Percentiles rank a stretch among this genome's conserved stretches.
Evolutionary conservation across 139 green algal genomes (phyloP).

Genomic region (Astrephomene gubernaculifera): DNA sequence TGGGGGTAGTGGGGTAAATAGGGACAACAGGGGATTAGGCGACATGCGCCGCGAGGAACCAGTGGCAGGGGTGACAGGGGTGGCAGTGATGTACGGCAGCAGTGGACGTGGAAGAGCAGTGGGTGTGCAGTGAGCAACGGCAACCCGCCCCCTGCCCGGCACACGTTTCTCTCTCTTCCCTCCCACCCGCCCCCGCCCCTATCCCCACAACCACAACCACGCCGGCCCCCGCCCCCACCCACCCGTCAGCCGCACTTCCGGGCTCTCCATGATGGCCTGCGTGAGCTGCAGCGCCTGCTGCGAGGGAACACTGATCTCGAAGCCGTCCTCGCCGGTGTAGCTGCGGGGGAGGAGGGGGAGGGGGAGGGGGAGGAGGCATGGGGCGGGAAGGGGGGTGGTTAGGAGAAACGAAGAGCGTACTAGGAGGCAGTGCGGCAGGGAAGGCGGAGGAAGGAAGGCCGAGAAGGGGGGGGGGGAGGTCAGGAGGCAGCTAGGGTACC

Average conservation of each 20-base stretch:
- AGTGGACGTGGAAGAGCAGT: too few species aligned
- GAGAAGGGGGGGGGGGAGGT: background rate
- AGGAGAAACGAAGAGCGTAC: background rate
- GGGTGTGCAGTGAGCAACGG: too few species aligned
- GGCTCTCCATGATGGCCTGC: constrained; percentile 77
- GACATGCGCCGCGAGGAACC: too few species aligned
- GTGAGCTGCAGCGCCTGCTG: constrained; percentile 74
- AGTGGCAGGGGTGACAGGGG: too few species aligned
- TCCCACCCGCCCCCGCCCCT: too few species aligned
- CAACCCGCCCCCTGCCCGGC: too few species aligned
- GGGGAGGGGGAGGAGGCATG: background rate
- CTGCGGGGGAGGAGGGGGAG: constrained; percentile 46
- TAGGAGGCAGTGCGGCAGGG: too few species aligned
- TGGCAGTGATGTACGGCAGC: too few species aligned
- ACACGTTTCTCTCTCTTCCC: too few species aligned
- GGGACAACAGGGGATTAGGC: too few species aligned
- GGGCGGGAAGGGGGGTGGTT: background rate
- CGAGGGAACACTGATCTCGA: constrained; percentile 95
- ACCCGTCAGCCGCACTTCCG: constrained; percentile 64
- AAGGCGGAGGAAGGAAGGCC: background rate
- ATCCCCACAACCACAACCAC: background rate
- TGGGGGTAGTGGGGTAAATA: too few species aligned
- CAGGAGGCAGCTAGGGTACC: too few species aligned
- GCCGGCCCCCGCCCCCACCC: background rate
- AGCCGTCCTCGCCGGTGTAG: constrained; percentile 99